Evolutionary conservation across 208 protist species (phyloP).

Genomic region (Leishmania mexicana): DNA sequence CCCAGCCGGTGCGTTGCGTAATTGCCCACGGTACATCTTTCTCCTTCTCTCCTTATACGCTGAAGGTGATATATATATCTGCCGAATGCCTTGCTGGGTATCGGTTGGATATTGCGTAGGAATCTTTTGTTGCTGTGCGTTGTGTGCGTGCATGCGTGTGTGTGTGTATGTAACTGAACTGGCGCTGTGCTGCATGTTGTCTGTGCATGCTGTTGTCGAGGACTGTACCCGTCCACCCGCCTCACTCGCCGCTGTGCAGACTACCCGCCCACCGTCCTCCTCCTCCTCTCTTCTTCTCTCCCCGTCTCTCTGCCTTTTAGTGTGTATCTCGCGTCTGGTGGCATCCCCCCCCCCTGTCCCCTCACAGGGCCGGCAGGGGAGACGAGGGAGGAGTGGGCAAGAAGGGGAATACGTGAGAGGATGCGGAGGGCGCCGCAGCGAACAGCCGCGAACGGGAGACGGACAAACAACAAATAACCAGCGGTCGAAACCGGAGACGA

Average conservation of each 20-base stretch:
- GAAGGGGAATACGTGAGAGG: not conserved
- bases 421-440: not conserved
- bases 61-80: not conserved
- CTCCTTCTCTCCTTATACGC: not conserved
- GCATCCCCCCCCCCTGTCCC: not conserved
- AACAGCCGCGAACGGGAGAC: not conserved
- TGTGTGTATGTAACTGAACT: not conserved
- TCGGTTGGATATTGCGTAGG: too few species aligned
- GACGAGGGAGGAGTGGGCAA: not conserved
- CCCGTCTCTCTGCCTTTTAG: not conserved
- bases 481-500: not conserved
- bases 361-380: not conserved
- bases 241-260: not conserved
- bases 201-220: not conserved
- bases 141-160: not conserved
- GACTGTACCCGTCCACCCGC: not conserved
- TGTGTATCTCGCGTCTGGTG: not conserved
- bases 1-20: not conserved
- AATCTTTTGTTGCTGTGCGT: not conserved
- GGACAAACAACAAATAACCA: not conserved
- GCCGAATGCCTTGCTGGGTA: too few species aligned
- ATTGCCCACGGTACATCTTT: not conserved
- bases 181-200: not conserved
- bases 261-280: not conserved
- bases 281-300: not conserved